phyloP scores from a whole-genome alignment of 2,329 filamentous ascomycete genomes.

The Capronia coronata region DNA sequence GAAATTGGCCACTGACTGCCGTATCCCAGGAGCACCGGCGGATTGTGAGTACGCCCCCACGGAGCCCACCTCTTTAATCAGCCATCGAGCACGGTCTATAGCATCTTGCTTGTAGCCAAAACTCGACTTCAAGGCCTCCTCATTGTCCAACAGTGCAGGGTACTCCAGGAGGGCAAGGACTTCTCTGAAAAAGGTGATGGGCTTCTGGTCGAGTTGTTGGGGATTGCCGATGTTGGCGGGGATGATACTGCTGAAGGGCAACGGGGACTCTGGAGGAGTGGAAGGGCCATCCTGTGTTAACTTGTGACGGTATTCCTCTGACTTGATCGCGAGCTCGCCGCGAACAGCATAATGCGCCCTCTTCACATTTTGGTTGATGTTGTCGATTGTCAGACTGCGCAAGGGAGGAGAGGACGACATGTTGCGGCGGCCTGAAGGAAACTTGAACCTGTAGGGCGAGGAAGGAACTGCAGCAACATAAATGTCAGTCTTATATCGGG shows the following conservation, averaged over 20 bases:
- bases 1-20: conserved; percentile 84
- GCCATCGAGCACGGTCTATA: conserved; percentile 70
- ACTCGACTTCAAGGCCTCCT: conserved; percentile 65
- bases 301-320: conserved; percentile 77
- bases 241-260: conserved; percentile 88
- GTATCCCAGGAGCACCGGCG: conserved; percentile 77
- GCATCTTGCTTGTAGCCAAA: conserved; percentile 89
- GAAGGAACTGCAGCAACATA: conserved; percentile 4
- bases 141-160: conserved; percentile 72
- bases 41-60: conserved; percentile 96
- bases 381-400: conserved; percentile 63
- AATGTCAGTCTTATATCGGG: conserved; percentile 6
- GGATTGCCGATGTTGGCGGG: conserved; percentile 98
- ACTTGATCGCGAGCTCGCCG: conserved; percentile 88
- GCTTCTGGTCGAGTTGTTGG: conserved; percentile 96
- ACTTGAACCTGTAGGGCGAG: neutral
- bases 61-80: conserved; percentile 77
- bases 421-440: conserved; percentile 34
- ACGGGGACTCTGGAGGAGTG: conserved; percentile 43
- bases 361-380: conserved; percentile 86
- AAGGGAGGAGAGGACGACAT: conserved; percentile 43
- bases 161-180: conserved; percentile 91
- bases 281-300: conserved; percentile 46
- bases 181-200: conserved; percentile 98
- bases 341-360: conserved; percentile 93